Evolutionary conservation across 257 asterid species (phyloP).

Genomic region (Henckelia pumila): DNA sequence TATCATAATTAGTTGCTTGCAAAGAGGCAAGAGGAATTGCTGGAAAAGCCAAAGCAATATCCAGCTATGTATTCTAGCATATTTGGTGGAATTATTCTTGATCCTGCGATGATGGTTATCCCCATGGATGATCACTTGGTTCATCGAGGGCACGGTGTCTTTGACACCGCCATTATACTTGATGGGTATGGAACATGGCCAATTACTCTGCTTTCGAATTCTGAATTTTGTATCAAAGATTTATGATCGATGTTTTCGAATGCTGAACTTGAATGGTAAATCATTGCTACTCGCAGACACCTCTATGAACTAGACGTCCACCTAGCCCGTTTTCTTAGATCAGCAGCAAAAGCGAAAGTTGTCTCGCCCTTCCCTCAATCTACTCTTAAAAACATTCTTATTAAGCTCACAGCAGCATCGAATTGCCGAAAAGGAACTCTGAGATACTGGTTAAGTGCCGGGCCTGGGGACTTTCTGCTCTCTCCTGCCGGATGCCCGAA

Average conservation of each 20-base stretch:
- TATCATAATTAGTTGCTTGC: slow-evolving; percentile 50
- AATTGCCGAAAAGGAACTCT: slow-evolving; percentile 65
- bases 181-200: slow-evolving; percentile 47
- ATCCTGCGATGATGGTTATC: slow-evolving; percentile 88
- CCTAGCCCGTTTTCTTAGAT: slow-evolving; percentile 68
- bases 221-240: background rate
- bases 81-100: slow-evolving; percentile 78
- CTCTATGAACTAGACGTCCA: slow-evolving; percentile 80
- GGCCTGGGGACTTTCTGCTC: slow-evolving; percentile 84
- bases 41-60: slow-evolving; percentile 60
- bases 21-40: slow-evolving; percentile 71
- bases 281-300: slow-evolving; percentile 34
- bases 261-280: background rate
- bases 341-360: slow-evolving; percentile 72
- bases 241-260: background rate
- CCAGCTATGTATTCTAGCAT: slow-evolving; percentile 91
- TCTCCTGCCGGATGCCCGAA: slow-evolving; percentile 63
- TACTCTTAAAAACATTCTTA: slow-evolving; percentile 63
- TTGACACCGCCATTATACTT: slow-evolving; percentile 70
- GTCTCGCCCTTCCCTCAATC: slow-evolving; percentile 51
- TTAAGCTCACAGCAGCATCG: slow-evolving; percentile 73
- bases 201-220: background rate
- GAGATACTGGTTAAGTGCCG: slow-evolving; percentile 80
- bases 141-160: slow-evolving; percentile 96
- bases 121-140: slow-evolving; percentile 94